A percentile compares a stretch with the other conserved stretches of the same genome.
These are phyloP conservation scores for Calonectria ilicicola DNA, from an alignment of 2,329 filamentous ascomycete species.

Conservation along the genomic window DNA sequence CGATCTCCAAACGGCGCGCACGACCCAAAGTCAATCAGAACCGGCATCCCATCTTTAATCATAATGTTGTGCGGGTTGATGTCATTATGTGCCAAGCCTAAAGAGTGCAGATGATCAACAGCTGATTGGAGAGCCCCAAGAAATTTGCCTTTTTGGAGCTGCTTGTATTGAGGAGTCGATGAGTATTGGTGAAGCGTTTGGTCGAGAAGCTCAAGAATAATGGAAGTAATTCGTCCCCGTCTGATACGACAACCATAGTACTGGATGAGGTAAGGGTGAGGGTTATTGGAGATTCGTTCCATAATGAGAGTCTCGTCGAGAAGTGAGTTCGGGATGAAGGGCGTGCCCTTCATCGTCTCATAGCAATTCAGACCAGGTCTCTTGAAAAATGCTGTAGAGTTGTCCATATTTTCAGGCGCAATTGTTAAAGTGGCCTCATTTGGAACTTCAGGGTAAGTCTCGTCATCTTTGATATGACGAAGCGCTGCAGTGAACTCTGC, in stretches of 20 bases:
- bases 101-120: slow-evolving; percentile 29
- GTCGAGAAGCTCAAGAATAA: slow-evolving; percentile 15
- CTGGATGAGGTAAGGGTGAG: slow-evolving; percentile 17
- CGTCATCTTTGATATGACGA: slow-evolving; percentile 4
- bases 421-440: not conserved
- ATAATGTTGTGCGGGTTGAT: slow-evolving; percentile 36
- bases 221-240: slow-evolving; percentile 19
- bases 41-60: slow-evolving; percentile 25
- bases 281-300: slow-evolving; percentile 13
- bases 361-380: slow-evolving; percentile 16
- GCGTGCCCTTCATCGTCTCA: slow-evolving; percentile 4
- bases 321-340: slow-evolving; percentile 1
- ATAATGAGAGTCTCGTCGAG: slow-evolving; percentile 15
- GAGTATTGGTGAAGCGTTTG: slow-evolving; percentile 3
- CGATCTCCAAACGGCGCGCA: slow-evolving; percentile 14
- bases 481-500: slow-evolving; percentile 11
- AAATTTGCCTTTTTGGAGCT: slow-evolving; percentile 19
- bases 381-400: slow-evolving; percentile 12
- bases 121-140: slow-evolving; percentile 21
- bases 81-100: slow-evolving; percentile 36
- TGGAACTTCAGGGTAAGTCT: slow-evolving; percentile 17
- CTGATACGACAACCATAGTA: slow-evolving; percentile 21
- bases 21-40: slow-evolving; percentile 35
- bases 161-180: not conserved
- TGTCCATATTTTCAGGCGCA: slow-evolving; percentile 11